A percentile compares a stretch with the other conserved stretches of the same genome.
Evolutionary conservation across 176 grass and related monocot species (phyloP).

Genomic region (Eragrostis curvula): DNA sequence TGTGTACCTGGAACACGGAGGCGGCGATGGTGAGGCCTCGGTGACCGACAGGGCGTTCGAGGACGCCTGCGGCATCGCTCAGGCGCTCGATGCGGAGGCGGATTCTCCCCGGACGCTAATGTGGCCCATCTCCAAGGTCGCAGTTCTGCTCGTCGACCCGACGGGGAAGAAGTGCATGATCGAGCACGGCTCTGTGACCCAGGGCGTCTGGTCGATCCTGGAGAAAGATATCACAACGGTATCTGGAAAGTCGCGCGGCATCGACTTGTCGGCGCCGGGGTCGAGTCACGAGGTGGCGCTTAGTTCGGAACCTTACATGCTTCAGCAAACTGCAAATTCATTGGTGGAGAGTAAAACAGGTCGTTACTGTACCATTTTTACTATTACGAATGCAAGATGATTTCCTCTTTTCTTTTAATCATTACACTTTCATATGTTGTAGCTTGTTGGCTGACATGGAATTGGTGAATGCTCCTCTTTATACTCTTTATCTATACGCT

Average conservation of each 20-base stretch:
- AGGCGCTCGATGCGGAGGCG: slow-evolving; percentile 41
- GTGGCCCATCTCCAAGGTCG: slow-evolving; percentile 71
- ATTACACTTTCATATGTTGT: too few relatives aligned
- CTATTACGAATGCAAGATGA: neutral
- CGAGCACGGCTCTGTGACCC: slow-evolving; percentile 41
- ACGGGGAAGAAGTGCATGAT: slow-evolving; percentile 60
- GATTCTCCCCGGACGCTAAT: slow-evolving; percentile 27
- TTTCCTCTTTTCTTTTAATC: neutral
- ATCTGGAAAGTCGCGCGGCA: neutral
- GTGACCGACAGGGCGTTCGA: slow-evolving; percentile 45
- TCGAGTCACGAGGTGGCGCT: neutral
- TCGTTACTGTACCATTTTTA: slow-evolving; percentile 35
- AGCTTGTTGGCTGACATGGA: too few relatives aligned
- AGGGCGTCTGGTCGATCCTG: slow-evolving; percentile 59
- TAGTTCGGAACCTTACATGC: slow-evolving; percentile 18
- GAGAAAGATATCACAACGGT: slow-evolving; percentile 57
- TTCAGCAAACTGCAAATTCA: slow-evolving; percentile 57
- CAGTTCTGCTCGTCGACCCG: slow-evolving; percentile 53
- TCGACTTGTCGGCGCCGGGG: neutral
- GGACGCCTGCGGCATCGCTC: slow-evolving; percentile 61
- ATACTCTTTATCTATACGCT: too few relatives aligned
- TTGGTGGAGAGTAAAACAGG: slow-evolving; percentile 65
- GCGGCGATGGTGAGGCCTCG: neutral
- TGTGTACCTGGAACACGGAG: slow-evolving; percentile 32
- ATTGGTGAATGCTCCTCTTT: slow-evolving; percentile 1